phyloP scores from a whole-genome alignment of 2,329 filamentous ascomycete species.

The Aspergillus udagawae region DNA sequence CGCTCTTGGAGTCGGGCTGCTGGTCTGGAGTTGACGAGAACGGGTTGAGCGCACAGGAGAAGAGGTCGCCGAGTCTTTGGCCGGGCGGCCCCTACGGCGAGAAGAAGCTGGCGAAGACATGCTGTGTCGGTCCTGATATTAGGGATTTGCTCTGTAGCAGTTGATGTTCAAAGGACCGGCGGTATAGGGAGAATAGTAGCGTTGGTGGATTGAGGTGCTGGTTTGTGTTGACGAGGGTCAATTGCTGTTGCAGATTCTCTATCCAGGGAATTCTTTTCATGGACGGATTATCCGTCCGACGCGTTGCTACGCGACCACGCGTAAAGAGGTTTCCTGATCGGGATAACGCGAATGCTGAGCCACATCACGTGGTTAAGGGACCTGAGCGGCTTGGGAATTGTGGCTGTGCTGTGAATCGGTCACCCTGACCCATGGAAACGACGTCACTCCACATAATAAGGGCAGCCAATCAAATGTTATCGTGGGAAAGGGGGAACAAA shows the following conservation, averaged over 20 bases:
- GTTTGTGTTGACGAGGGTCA: slow-evolving; percentile 21
- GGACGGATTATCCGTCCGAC: slow-evolving; percentile 12
- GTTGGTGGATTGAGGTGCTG: slow-evolving; percentile 11
- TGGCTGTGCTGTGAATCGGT: background rate
- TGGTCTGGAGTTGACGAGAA: slow-evolving; percentile 28
- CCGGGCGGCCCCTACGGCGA: slow-evolving; percentile 39
- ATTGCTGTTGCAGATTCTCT: slow-evolving; percentile 12
- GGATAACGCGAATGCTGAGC: slow-evolving; percentile 14
- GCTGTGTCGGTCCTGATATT: slow-evolving; percentile 11
- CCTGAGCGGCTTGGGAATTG: background rate
- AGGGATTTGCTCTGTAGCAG: slow-evolving; percentile 1
- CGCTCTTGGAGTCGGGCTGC: slow-evolving; percentile 28
- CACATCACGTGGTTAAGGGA: slow-evolving; percentile 7
- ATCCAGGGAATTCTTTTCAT: slow-evolving; percentile 7
- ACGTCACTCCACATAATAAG: background rate
- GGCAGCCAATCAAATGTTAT: background rate
- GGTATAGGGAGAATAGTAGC: slow-evolving; percentile 1
- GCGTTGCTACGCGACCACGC: slow-evolving; percentile 27
- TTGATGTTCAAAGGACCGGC: slow-evolving; percentile 5
- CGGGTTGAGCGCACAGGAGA: slow-evolving; percentile 34
- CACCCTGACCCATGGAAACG: background rate
- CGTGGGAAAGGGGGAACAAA: background rate
- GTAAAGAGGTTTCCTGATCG: slow-evolving; percentile 31
- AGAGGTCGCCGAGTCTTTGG: slow-evolving; percentile 37
- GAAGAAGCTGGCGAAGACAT: slow-evolving; percentile 44